Evolutionary conservation across 148 eudicot genomes (phyloP).

Genomic region (Camellia lanceoleosa): DNA sequence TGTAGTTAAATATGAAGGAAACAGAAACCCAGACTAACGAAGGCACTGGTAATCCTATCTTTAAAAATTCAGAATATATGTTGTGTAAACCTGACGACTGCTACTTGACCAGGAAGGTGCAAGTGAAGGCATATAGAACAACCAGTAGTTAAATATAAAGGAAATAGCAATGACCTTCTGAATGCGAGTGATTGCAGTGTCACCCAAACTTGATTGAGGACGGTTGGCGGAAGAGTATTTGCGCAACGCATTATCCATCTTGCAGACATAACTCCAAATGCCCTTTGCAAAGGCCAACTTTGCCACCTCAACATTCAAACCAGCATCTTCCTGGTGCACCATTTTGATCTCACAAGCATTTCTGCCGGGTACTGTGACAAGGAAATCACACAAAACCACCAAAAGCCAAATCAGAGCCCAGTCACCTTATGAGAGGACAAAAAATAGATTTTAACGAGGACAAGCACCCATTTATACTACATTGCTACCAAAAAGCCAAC

Average conservation of each 20-base stretch:
- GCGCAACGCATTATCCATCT: slow-evolving; percentile 81
- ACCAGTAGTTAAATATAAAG: background rate
- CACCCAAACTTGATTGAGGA: slow-evolving; percentile 26
- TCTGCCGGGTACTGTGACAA: slow-evolving; percentile 68
- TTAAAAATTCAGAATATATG: too few species aligned
- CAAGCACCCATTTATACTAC: slow-evolving; percentile 1
- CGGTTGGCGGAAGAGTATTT: slow-evolving; percentile 39
- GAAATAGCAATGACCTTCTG: slow-evolving; percentile 57
- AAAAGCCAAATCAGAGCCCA: background rate
- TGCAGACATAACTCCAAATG: slow-evolving; percentile 84
- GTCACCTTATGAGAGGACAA: background rate
- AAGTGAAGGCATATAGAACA: background rate
- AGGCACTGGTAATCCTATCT: too few species aligned
- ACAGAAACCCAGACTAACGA: background rate
- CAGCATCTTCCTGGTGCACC: slow-evolving; percentile 99
- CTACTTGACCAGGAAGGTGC: too few species aligned
- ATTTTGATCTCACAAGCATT: slow-evolving; percentile 87
- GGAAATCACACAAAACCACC: slow-evolving; percentile 14
- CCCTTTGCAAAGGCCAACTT: slow-evolving; percentile 86
- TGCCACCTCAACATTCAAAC: slow-evolving; percentile 82
- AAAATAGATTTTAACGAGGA: background rate
- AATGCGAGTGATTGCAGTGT: slow-evolving; percentile 42
- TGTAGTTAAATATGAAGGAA: background rate
- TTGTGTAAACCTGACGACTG: too few species aligned
- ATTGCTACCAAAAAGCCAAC: background rate